Evolutionary conservation across 1,284 basidiomycete genomes (phyloP).

Genomic region (Mrakiaceae sp.): DNA sequence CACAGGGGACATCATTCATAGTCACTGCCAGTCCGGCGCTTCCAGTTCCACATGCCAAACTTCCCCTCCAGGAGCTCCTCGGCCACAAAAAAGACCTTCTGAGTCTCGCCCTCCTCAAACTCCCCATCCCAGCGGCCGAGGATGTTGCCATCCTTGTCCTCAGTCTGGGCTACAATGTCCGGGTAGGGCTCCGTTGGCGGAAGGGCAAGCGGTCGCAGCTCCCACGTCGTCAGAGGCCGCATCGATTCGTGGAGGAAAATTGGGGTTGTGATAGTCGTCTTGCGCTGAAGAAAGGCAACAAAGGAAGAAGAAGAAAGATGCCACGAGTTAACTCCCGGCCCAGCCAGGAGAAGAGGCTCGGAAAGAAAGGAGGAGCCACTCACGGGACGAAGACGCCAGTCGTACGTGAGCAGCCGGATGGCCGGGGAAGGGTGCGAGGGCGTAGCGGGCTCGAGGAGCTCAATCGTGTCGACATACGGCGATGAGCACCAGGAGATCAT

Average conservation of each 20-base stretch:
- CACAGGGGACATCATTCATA: neutral
- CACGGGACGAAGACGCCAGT: conserved; percentile 4
- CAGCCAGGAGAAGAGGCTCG: neutral
- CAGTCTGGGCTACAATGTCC: conserved; percentile 15
- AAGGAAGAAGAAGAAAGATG: neutral
- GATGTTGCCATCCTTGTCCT: conserved; percentile 15
- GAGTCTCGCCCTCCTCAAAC: neutral
- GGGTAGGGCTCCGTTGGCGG: conserved; percentile 10
- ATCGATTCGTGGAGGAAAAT: conserved; percentile 11
- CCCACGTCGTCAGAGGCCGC: conserved; percentile 14
- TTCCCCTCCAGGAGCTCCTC: conserved; percentile 14
- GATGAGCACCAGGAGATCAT: conserved; percentile 15
- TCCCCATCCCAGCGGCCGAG: conserved; percentile 16
- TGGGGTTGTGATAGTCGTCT: conserved; percentile 16
- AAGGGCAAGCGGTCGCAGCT: conserved; percentile 1
- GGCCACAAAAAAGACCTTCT: conserved; percentile 9
- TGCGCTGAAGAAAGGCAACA: conserved; percentile 2
- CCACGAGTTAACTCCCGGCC: no score
- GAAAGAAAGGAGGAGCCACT: neutral
- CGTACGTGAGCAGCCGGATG: conserved; percentile 15
- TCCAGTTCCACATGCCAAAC: conserved; percentile 14
- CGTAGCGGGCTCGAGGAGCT: conserved; percentile 13
- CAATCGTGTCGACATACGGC: conserved; percentile 14
- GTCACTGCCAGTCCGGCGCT: neutral
- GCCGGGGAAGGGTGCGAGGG: conserved; percentile 6